Conservation (phyloP, 2,329 filamentous ascomycete genomes). For the Monosporascus sp. region DNA sequence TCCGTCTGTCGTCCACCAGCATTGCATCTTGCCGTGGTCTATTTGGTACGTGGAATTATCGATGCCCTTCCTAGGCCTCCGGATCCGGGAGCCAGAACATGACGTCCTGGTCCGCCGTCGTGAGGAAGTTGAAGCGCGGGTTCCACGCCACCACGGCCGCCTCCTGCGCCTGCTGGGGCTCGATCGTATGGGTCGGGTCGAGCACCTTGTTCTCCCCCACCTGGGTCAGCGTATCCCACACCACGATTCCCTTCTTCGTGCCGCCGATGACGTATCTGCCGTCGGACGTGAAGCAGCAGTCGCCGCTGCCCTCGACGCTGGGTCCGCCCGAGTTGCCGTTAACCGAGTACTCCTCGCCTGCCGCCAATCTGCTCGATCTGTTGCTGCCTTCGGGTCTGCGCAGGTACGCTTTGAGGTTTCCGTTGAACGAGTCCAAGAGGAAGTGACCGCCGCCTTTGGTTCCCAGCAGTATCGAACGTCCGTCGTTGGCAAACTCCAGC, state of each 20-base stretch:
- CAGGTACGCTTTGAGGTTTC: conserved; percentile 69
- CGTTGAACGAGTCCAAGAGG: conserved; percentile 88
- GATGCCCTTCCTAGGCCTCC: conserved; percentile 33
- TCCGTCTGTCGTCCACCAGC: no score
- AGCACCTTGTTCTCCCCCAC: conserved; percentile 52
- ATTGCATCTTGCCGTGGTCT: no score
- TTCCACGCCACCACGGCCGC: conserved; percentile 80
- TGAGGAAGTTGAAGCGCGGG: conserved; percentile 85
- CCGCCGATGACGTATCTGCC: conserved; percentile 84
- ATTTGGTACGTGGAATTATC: no score
- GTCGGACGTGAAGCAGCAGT: conserved; percentile 85
- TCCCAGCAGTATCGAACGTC: conserved; percentile 76
- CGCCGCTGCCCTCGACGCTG: conserved; percentile 57
- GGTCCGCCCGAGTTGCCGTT: conserved; percentile 38
- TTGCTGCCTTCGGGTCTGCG: conserved; percentile 48
- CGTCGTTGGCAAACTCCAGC: conserved; percentile 94
- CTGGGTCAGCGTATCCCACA: conserved; percentile 74
- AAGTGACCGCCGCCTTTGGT: conserved; percentile 84
- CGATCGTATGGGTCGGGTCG: conserved; percentile 57
- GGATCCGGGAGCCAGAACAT: conserved; percentile 74
- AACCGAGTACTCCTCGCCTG: conserved; percentile 41
- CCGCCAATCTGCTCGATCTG: conserved; percentile 42
- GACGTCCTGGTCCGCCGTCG: conserved; percentile 80
- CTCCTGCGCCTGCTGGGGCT: conserved; percentile 53
- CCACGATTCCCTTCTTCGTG: conserved; percentile 64